phyloP scores from a whole-genome alignment of 805 yeast genomes.

The Suhomyces sp. region DNA sequence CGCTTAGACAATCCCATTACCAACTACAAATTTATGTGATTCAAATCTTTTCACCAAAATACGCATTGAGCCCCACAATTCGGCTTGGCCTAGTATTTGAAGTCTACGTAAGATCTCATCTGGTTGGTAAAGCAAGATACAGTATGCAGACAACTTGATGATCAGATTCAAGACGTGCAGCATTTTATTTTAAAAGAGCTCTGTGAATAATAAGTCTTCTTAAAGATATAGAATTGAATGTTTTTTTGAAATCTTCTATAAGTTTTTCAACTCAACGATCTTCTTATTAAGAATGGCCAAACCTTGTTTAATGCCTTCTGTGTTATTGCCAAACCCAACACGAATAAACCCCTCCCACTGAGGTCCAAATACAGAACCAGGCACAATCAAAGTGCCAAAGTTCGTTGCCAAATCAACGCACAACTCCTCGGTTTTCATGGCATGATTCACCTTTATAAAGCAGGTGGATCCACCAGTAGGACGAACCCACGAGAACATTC shows the following conservation, averaged over 20 bases:
- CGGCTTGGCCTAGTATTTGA: too few species aligned
- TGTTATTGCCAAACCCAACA: conserved; percentile 47
- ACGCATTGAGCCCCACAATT: too few species aligned
- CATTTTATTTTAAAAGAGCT: too few species aligned
- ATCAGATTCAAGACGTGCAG: too few species aligned
- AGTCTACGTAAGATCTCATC: too few species aligned
- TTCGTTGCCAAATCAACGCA: conserved; percentile 34
- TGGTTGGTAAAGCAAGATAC: too few species aligned
- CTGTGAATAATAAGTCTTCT: too few species aligned
- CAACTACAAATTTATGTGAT: too few species aligned
- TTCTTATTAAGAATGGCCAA: neutral
- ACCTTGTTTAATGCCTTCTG: conserved; percentile 22
- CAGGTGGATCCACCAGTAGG: conserved; percentile 51
- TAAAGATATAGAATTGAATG: too few species aligned
- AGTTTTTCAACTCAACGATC: neutral
- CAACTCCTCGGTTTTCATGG: conserved; percentile 22
- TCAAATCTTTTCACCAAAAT: too few species aligned
- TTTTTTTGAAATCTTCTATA: neutral
- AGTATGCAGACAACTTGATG: neutral
- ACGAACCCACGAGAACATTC: conserved; percentile 35
- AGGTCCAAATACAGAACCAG: conserved; percentile 46
- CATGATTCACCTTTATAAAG: conserved; percentile 32
- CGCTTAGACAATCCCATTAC: too few species aligned
- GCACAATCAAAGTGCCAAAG: conserved; percentile 39
- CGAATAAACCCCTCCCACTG: conserved; percentile 39